These are phyloP conservation scores for Stephania cephalantha DNA, from an alignment of 164 flowering plant species.

Conservation along the genomic window DNA sequence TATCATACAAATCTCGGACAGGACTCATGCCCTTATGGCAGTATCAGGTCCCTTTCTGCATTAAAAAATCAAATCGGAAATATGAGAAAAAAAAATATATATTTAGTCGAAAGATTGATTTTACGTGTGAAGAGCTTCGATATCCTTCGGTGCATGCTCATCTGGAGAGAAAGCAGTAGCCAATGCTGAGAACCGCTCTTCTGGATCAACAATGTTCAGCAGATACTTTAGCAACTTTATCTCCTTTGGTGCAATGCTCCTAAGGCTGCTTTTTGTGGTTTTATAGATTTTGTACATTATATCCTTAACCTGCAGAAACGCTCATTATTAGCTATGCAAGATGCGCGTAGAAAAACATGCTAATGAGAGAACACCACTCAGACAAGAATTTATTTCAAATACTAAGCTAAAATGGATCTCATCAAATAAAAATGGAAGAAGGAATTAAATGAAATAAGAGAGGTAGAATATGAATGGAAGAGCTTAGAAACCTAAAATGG, in stretches of 20 bases:
- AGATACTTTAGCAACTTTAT: constrained; percentile 82
- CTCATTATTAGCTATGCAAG: neutral
- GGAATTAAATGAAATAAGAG: too few species aligned
- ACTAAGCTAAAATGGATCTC: too few species aligned
- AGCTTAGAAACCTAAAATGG: too few species aligned
- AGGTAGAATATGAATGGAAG: too few species aligned
- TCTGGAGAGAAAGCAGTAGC: constrained; percentile 86
- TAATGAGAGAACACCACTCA: neutral
- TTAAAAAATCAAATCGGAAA: too few species aligned
- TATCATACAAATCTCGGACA: too few species aligned
- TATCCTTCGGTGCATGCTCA: constrained; percentile 58
- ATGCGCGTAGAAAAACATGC: neutral
- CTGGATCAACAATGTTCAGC: constrained; percentile 89
- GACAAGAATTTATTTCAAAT: neutral
- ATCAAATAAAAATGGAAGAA: too few species aligned
- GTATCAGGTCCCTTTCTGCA: neutral
- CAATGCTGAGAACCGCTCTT: constrained; percentile 88
- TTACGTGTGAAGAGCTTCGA: constrained; percentile 70
- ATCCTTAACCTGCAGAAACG: constrained; percentile 68
- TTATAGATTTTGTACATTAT: constrained; percentile 86
- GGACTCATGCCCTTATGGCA: too few species aligned
- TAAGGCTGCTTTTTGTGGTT: constrained; percentile 79
- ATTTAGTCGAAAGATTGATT: constrained; percentile 1
- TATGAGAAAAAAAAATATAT: too few species aligned
- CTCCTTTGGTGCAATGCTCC: constrained; percentile 86